Evolutionary conservation across 495 filamentous ascomycete genomes (phyloP).

Genomic region (Hypomontagnella monticulosa): DNA sequence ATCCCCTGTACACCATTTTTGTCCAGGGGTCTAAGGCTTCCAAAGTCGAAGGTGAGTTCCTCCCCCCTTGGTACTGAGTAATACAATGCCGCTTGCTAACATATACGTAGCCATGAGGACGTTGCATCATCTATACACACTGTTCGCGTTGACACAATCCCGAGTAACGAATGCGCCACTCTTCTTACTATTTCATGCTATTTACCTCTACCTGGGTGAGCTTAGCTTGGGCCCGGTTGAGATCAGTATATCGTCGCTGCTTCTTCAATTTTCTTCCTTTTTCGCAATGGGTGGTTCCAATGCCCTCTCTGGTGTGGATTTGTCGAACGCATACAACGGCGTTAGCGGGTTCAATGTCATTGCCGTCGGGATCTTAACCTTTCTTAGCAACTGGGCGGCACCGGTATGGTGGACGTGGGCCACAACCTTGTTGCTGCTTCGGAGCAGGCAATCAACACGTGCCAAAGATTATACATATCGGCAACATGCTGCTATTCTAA

Average conservation of each 20-base stretch:
- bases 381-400: slow-evolving; percentile 89
- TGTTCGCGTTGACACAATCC: slow-evolving; percentile 89
- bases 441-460: slow-evolving; percentile 20
- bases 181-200: slow-evolving; percentile 75
- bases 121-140: slow-evolving; percentile 73
- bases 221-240: slow-evolving; percentile 62
- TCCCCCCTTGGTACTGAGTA: background rate
- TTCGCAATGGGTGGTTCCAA: slow-evolving; percentile 94
- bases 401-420: slow-evolving; percentile 85
- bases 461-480: slow-evolving; percentile 38
- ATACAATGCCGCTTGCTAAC: slow-evolving; percentile 22
- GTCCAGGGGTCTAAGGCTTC: slow-evolving; percentile 33
- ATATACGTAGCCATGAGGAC: slow-evolving; percentile 47
- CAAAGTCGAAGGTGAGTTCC: slow-evolving; percentile 40
- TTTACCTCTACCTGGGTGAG: slow-evolving; percentile 61
- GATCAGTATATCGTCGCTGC: slow-evolving; percentile 68
- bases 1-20: slow-evolving; percentile 46
- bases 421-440: slow-evolving; percentile 64
- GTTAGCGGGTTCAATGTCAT: slow-evolving; percentile 72
- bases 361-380: slow-evolving; percentile 81
- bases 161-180: slow-evolving; percentile 83
- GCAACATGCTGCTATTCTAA: slow-evolving; percentile 67
- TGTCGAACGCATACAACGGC: slow-evolving; percentile 87
- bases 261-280: slow-evolving; percentile 80
- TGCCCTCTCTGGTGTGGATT: slow-evolving; percentile 86